Evolutionary conservation across 1,284 basidiomycete genomes (phyloP), one percentile per base, ranked within the genome.

Genomic region (Puccinia hordei): DNA sequence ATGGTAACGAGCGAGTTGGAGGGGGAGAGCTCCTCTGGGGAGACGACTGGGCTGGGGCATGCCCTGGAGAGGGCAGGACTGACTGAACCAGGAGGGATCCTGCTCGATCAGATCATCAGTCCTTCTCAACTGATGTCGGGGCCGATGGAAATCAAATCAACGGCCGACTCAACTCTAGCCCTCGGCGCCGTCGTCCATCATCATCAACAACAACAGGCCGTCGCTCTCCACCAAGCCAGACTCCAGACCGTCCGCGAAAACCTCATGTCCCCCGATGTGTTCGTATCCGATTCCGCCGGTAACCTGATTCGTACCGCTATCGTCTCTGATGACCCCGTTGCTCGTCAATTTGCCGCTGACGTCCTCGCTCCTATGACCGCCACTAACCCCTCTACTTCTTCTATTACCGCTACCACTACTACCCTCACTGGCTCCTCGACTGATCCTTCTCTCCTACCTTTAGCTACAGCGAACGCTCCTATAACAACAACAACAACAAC

Each of bases 231-330:
- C 33, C 24, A 75, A 35, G 73, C 61, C 19, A 17, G 73, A 27
- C 59, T 75, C 22, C 73, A 75, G 33, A 46, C 73, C 35, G 61
- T 75, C 3, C 73, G 73, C 38, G 61, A 75, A n/a, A 65, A 75
- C 59, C 30, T 75, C 35, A 75, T 75, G 73, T 46, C 38, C 6
- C 4, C 57, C n/a, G 73, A 75, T n/a, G 17, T 41, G 2, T 27
- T 63, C 38, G 49, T 75, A 46, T 63, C 61, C n/a, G 61, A 49
- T 35, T 49, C 73, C 9, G 59, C 73, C 6, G 73, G 61, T 19
- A 35, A 65, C 41, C 59, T 75, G 0, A 49, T 75, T 15, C 30
- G 73, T 2, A 63, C 35, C 1, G 73, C 73, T 9, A 75, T 75
- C 59, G 59, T 65, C 24, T 75, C 73, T 1, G 59, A 75, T n/a